These are phyloP conservation scores for Meyerozyma carpophila DNA, from an alignment of 1,139 yeast genomes.

Conservation along the genomic window DNA sequence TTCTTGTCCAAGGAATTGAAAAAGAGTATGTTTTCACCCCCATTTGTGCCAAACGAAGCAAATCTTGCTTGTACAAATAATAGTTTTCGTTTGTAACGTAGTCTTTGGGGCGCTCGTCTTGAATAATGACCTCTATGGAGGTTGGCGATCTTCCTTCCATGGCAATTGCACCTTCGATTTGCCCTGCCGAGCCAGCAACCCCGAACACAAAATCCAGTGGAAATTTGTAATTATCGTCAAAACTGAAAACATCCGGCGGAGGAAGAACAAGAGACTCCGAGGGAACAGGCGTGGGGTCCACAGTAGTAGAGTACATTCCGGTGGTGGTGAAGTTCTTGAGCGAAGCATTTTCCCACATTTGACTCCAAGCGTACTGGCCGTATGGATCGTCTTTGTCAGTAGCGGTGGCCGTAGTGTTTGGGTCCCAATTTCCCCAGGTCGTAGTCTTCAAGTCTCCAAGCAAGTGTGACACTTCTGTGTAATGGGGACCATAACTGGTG, in stretches of 20 bases:
- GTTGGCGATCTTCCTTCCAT: constrained; percentile 31
- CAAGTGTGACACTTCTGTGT: constrained; percentile 10
- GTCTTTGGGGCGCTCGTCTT: constrained; percentile 10
- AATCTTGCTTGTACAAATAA: constrained; percentile 28
- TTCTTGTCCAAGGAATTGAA: constrained; percentile 31
- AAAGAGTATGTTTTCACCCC: constrained; percentile 29
- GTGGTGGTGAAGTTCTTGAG: constrained; percentile 13
- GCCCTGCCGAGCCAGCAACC: constrained; percentile 24
- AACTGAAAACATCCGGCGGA: constrained; percentile 14
- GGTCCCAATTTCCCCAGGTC: constrained; percentile 14
- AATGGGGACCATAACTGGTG: constrained; percentile 10
- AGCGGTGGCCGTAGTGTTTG: constrained; percentile 11
- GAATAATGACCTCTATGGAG: constrained; percentile 17
- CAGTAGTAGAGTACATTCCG: constrained; percentile 14
- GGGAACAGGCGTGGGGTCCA: constrained; percentile 18
- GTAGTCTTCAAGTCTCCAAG: constrained; percentile 11
- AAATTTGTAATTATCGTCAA: constrained; percentile 13
- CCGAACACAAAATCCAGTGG: constrained; percentile 18
- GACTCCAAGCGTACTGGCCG: constrained; percentile 18
- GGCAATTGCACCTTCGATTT: constrained; percentile 31
- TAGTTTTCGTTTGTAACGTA: constrained; percentile 29
- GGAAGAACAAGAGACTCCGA: constrained; percentile 14
- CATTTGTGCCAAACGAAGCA: constrained; percentile 24
- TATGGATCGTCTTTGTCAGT: constrained; percentile 16
- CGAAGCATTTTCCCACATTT: constrained; percentile 14